Base-by-base conservation (phyloP, 139 green algal genomes). In the Volvox reticuliferus region DNA sequence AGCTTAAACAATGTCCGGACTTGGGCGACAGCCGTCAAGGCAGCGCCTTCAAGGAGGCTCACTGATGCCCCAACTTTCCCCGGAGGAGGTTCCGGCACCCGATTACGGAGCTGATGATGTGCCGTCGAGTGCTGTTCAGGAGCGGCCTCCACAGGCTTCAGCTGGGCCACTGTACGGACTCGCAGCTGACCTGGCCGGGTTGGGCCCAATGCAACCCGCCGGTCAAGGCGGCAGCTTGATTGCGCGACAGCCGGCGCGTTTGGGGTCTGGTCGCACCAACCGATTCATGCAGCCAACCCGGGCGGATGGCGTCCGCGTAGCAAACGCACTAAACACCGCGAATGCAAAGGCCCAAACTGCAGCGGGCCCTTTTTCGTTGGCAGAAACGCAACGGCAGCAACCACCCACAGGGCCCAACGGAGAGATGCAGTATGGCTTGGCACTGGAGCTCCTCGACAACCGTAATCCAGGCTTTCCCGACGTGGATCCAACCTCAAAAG, bases 391-490 rank as follows among this genome's bases (percentile, higher is more conserved):
- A 37, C n/a, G 32, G 12, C 28, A 67, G 0, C 69, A 6, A 19
- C 37, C 26, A 21, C 69, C 61, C 3, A 21, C 35, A 0, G 37
- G 28, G 0, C 69, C 24, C 82, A n/a, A 32, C 50, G 86, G 50
- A 21, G 86, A 83, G 50, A 32, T 35, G 30, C 86, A 77, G 19
- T 90, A 90, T 71, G 86, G 86, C n/a, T 75, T 90, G n/a, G 86
- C 86, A 0, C 50, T 90, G 30, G 86, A 90, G 30, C 71, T 90
- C 16, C 50, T 90, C 3, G 30, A 82, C 71, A 63, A 77, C 86
- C 63, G 76, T 19, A 63, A 87, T 13, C 30, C 62, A 2, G 50
- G 79, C 24, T 61, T 81, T 55, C 75, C n/a, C 14, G 26, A 6
- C 28, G 21, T 32, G 6, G 21, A 79, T 1, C 21, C 65, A 28